Evolutionary conservation across 2,329 filamentous ascomycete species (phyloP).

Genomic region (Microsporum audouinii): DNA sequence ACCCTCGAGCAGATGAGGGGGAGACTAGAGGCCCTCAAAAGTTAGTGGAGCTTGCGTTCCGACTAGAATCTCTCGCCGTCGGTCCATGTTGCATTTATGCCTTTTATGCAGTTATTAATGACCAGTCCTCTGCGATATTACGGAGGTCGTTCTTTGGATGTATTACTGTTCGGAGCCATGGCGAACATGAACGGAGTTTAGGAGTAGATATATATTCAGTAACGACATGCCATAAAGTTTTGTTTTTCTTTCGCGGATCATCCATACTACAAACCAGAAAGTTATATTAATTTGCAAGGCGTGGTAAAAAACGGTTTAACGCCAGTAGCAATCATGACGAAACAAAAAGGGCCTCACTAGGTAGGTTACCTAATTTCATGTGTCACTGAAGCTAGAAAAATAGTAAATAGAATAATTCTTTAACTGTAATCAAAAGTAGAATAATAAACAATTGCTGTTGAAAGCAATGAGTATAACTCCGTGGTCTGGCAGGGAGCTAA

Average conservation of each 20-base stretch:
- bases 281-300: no score
- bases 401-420: no score
- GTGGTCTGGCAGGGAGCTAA: conserved; percentile 10
- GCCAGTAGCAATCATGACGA: no score
- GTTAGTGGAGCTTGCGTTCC: conserved; percentile 38
- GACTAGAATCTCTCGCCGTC: background rate
- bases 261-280: no score
- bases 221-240: no score
- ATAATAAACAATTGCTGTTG: background rate
- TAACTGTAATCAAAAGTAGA: background rate
- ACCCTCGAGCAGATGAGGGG: conserved; percentile 93
- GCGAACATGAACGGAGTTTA: background rate
- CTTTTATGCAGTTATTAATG: background rate
- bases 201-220: background rate
- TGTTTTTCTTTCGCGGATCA: no score
- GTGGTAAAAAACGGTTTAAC: no score
- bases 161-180: background rate
- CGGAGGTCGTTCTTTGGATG: background rate
- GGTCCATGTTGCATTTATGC: background rate
- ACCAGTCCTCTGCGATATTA: background rate
- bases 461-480: background rate
- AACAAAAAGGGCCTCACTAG: no score
- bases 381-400: no score
- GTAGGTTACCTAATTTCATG: no score
- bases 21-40: conserved; percentile 79